A percentile compares a stretch with the other conserved stretches of the same genome.
These are phyloP conservation scores for Tillandsia fasciculata DNA, from an alignment of 176 grass and related monocot genomes.

Conservation along the genomic window DNA sequence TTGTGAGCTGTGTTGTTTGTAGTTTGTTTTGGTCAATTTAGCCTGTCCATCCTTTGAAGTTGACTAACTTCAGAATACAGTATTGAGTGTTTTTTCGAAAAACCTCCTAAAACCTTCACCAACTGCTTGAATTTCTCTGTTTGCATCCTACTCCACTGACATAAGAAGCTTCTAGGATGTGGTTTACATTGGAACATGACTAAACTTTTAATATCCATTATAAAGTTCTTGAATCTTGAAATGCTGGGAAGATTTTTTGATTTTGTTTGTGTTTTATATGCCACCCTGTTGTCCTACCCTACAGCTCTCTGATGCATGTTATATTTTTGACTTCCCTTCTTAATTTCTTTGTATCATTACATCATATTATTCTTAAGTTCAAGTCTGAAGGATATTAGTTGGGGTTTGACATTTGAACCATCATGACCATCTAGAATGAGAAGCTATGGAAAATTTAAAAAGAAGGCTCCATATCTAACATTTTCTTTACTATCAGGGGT, in stretches of 20 bases:
- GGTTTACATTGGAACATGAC: background rate
- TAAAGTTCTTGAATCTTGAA: conserved; percentile 4
- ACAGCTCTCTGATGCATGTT: background rate
- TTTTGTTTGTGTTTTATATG: background rate
- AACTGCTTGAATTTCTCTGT: too few relatives aligned
- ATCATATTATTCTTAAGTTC: background rate
- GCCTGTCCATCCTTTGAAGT: background rate
- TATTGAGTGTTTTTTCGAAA: background rate
- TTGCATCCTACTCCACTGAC: too few relatives aligned
- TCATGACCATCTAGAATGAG: background rate
- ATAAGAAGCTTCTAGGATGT: background rate
- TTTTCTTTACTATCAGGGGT: too few relatives aligned
- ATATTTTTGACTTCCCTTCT: background rate
- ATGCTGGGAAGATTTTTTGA: background rate
- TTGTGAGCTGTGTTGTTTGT: too few relatives aligned
- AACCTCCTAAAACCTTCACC: background rate
- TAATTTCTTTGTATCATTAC: background rate
- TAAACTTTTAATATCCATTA: background rate
- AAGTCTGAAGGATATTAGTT: background rate
- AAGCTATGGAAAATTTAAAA: too few relatives aligned
- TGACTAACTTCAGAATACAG: background rate
- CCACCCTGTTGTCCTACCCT: background rate
- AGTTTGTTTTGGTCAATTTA: too few relatives aligned
- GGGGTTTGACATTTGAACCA: background rate
- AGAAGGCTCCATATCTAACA: too few relatives aligned